Conservation (phyloP, 2,329 filamentous ascomycete species). For the Verticillium nonalfalfae region DNA sequence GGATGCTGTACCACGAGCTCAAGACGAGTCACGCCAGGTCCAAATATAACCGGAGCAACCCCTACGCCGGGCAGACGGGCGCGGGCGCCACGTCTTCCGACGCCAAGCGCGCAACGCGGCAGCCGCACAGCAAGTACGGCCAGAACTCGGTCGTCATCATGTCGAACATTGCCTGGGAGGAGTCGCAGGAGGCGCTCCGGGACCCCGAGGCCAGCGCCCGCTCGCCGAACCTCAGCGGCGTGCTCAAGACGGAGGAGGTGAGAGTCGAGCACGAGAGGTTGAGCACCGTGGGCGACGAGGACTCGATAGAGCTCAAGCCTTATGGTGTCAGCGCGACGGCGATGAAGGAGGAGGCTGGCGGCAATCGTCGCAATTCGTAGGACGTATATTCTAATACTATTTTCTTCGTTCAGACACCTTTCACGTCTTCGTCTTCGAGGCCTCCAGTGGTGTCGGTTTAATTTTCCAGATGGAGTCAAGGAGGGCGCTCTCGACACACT, state of each 20-base stretch:
- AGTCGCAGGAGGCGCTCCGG: conserved; percentile 23
- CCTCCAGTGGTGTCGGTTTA: too few relatives aligned
- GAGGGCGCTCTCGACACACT: too few relatives aligned
- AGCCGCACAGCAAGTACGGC: conserved; percentile 15
- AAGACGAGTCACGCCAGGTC: conserved; percentile 19
- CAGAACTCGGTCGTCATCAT: conserved; percentile 23
- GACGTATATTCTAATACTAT: neutral
- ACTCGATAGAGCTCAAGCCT: conserved; percentile 11
- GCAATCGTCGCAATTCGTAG: neutral
- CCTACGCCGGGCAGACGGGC: conserved; percentile 1
- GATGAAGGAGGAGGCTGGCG: neutral
- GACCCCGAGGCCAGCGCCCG: conserved; percentile 9
- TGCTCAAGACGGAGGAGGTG: conserved; percentile 23
- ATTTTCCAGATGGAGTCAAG: too few relatives aligned
- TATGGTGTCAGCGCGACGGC: neutral
- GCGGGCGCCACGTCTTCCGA: conserved; percentile 4
- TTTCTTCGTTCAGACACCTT: neutral
- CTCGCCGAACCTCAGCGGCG: conserved; percentile 12
- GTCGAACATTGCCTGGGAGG: conserved; percentile 22
- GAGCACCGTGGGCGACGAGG: conserved; percentile 1
- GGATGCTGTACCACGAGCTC: conserved; percentile 26
- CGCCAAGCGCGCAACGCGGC: conserved; percentile 12
- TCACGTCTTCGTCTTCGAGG: too few relatives aligned
- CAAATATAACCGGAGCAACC: conserved; percentile 5
- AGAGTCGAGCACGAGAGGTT: conserved; percentile 15